Evolutionary conservation across 2,329 filamentous ascomycete genomes (phyloP).

Genomic region (Westerdykella sp.): DNA sequence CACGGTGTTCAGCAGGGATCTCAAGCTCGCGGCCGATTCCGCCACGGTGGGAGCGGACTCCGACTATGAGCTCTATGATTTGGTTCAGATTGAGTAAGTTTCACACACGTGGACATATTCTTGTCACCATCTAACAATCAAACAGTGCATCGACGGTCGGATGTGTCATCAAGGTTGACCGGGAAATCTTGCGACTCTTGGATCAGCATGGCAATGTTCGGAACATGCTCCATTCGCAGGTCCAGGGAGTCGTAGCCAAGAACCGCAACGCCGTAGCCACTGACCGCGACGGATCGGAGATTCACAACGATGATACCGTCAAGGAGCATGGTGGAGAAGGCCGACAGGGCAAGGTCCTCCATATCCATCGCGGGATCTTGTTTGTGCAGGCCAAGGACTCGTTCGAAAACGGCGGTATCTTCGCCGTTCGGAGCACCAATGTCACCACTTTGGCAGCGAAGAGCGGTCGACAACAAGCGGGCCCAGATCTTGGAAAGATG

Average conservation of each 20-base stretch:
- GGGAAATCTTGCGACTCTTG: slow-evolving; percentile 81
- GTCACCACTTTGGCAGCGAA: slow-evolving; percentile 92
- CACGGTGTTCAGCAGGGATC: slow-evolving; percentile 95
- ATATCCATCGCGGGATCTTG: slow-evolving; percentile 87
- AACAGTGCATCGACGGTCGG: slow-evolving; percentile 73
- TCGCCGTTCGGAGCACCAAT: slow-evolving; percentile 77
- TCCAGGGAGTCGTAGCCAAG: slow-evolving; percentile 79
- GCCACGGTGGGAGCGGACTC: slow-evolving; percentile 79
- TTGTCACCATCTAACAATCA: neutral
- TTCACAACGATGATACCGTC: slow-evolving; percentile 83
- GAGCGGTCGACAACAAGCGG: slow-evolving; percentile 69
- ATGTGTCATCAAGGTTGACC: slow-evolving; percentile 90
- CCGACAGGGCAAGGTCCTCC: slow-evolving; percentile 80
- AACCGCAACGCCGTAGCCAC: slow-evolving; percentile 83
- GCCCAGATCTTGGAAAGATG: slow-evolving; percentile 81
- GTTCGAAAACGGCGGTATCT: slow-evolving; percentile 82
- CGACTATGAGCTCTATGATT: slow-evolving; percentile 84
- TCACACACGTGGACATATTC: neutral
- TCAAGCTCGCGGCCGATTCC: slow-evolving; percentile 87
- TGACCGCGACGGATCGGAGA: slow-evolving; percentile 88
- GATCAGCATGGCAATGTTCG: slow-evolving; percentile 84
- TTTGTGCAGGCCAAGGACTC: slow-evolving; percentile 81
- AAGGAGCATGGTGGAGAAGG: slow-evolving; percentile 83
- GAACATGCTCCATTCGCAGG: slow-evolving; percentile 81
- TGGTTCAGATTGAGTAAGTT: slow-evolving; percentile 80